Base-by-base conservation (phyloP, 305 asterid species). In the Ajuga reptans region DNA sequence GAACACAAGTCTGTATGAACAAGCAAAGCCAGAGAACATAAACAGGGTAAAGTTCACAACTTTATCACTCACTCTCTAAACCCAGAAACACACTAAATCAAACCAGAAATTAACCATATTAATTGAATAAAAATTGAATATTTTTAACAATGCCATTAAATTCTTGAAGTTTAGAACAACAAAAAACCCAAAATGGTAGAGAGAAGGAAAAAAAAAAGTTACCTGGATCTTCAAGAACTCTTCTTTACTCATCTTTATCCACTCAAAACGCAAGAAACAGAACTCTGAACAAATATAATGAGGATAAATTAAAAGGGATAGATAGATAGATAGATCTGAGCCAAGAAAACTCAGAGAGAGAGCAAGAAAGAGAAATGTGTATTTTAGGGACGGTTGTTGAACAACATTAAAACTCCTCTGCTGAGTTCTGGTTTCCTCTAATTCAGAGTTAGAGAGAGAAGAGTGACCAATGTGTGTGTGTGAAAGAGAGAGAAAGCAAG, bases 201-300 rank as follows among this genome's bases (percentile, higher is more conserved):
- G 49, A 77, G 11, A 72, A n/a, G n/a, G n/a, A n/a, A n/a, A n/a
- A n/a, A n/a, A n/a, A 50, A 8, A 29, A 56, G 76, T 37, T 82
- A 92, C 98, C 98, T 93, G 92, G 94, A 87, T 89, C 97, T 93
- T 93, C 92, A 93, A 77, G 81, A 88, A 84, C 94, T 93, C 98
- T 72, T 93, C 98, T 82, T 93, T 93, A 85, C 94, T 87, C 98
- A 93, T 92, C 51, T 74, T 73, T 58, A 58, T 37, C 68, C 74
- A 50, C 73, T 27, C 63, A 72, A 64, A 66, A 57, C 4, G 64
- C 72, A 72, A 56, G 56, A 45, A 64, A 41, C 63, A 53, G 53
- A 68, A 57, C 31, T 52, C 42, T 49, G 60, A 63, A 73, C 71
- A 68, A 43, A 55, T 47, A 71, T 17, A 78, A 75, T 21, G 71